Evolutionary conservation across 1,284 basidiomycete genomes (phyloP), one percentile per base, ranked within the genome.

Genomic region (Hemileia vastatrix): DNA sequence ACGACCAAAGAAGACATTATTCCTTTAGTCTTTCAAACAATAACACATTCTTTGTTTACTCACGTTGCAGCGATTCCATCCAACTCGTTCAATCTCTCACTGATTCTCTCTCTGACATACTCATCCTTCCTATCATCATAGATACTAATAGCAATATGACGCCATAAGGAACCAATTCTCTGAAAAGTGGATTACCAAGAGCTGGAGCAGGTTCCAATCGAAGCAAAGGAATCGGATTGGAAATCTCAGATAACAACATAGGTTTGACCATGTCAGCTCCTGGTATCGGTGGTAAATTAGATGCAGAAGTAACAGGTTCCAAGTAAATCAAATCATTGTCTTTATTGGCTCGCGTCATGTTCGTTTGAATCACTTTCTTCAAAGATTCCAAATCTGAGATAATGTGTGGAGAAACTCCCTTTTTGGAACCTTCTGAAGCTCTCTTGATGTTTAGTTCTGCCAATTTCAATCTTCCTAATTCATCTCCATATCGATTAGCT

Each of bases 241-340:
- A 45, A 21, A 96, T 76, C 13, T 83, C 86, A 0, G 80, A 73
- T 0, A 86, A 84, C 1, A 84, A 72, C 11, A 78, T 80, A 1
- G 84, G 76, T 66, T 85, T 82, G 31, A 86, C 89, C 77, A 97
- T 83, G 3, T 82, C 77, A 1, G 84, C 84, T 23, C 84, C 83
- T 40, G 79, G 77, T 49, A 96, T 85, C 0, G 81, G 74, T 0
- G 85, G 77, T 2, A 96, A 81, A 24, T 85, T 81, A 1, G 87
- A 83, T 1, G 83, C 72, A 0, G 89, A 79, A 0, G 91, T 92
- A 0, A 95, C 81, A 51, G 89, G 85, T 63, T 90, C 83, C 68
- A 96, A 88, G 77, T 97, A 98, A 56, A 98, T 95, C 4, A 96
- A 79, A 75, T 95, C 88, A 72, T 98, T 98, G 76, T 97, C 94